Evolutionary conservation across 1,139 yeast species (phyloP).

Genomic region (Diutina sp.): DNA sequence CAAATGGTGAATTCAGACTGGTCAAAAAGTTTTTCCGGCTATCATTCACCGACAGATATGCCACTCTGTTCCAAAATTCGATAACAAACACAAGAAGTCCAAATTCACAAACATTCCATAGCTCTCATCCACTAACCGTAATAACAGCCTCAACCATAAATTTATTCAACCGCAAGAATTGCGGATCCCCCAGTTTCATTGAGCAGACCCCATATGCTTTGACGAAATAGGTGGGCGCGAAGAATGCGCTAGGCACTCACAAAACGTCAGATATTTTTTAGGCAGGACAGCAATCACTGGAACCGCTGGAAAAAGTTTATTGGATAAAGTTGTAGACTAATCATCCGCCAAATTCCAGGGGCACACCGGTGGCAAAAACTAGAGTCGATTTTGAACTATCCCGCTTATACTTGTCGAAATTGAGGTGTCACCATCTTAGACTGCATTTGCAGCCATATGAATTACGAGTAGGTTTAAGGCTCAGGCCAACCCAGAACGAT

Average conservation of each 20-base stretch:
- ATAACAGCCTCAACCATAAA: no score
- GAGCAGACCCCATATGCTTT: no score
- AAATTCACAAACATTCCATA: no score
- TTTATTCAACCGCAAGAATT: no score
- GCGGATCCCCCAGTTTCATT: no score
- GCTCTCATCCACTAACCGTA: no score
- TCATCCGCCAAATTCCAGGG: neutral
- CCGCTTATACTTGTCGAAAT: neutral
- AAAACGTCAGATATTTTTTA: neutral
- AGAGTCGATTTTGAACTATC: neutral
- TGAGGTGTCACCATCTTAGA: neutral
- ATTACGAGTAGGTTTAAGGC: neutral
- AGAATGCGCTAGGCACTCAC: neutral
- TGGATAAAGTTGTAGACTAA: neutral
- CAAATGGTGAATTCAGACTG: no score
- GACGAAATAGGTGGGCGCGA: neutral
- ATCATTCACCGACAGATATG: no score
- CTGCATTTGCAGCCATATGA: conserved; percentile 1
- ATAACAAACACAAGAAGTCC: no score
- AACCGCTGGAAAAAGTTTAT: neutral
- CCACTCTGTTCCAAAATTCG: no score
- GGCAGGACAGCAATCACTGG: neutral
- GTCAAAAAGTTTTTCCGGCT: no score
- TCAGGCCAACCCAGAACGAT: neutral
- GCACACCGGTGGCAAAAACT: no score